phyloP scores from a whole-genome alignment of 345 rosid genomes.

The Arabis hirsuta region DNA sequence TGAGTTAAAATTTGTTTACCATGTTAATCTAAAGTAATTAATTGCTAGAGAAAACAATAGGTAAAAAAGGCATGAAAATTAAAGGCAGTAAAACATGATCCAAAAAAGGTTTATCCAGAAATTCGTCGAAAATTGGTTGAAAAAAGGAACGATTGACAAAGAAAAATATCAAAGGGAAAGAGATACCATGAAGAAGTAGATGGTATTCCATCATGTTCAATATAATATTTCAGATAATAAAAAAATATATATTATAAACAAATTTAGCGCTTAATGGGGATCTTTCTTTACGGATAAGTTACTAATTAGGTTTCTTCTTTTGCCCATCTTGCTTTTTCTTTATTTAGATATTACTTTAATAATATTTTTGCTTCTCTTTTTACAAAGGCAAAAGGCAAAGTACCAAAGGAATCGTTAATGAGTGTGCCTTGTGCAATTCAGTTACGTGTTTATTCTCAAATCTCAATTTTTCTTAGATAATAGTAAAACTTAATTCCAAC shows the following conservation, averaged over 20 bases:
- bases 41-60: too few relatives aligned
- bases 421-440: conserved; percentile 38
- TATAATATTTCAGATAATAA: too few relatives aligned
- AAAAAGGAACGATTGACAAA: too few relatives aligned
- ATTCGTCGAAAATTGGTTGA: too few relatives aligned
- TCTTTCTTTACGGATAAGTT: conserved; percentile 38
- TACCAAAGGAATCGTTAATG: conserved; percentile 33
- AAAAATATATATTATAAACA: not conserved
- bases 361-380: not conserved
- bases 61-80: too few relatives aligned
- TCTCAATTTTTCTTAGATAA: not conserved
- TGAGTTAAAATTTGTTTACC: too few relatives aligned
- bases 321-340: conserved; percentile 33
- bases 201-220: too few relatives aligned
- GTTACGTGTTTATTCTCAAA: conserved; percentile 27
- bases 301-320: conserved; percentile 25
- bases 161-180: too few relatives aligned
- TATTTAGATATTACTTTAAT: not conserved
- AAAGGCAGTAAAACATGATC: too few relatives aligned
- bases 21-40: too few relatives aligned
- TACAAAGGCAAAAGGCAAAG: conserved; percentile 36
- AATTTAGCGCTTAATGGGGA: conserved; percentile 18
- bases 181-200: too few relatives aligned
- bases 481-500: not conserved
- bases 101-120: too few relatives aligned